These are phyloP conservation scores for Passiflora organensis DNA, from an alignment of 345 rosid species.

Conservation along the genomic window DNA sequence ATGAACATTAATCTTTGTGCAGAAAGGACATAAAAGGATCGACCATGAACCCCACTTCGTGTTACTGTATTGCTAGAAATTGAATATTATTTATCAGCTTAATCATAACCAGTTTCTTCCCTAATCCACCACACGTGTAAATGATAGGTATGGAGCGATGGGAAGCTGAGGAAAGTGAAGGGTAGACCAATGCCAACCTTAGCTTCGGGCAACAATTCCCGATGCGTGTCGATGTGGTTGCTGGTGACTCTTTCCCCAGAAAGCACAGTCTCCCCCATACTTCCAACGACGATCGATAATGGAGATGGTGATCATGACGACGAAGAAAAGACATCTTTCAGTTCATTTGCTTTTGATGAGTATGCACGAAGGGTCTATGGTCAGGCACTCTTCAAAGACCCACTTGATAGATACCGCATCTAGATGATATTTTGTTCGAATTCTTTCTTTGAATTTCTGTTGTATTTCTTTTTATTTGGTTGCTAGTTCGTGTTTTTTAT, in stretches of 20 bases:
- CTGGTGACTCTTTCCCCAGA: constrained; percentile 56
- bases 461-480: too few species aligned
- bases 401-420: constrained; percentile 54
- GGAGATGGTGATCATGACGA: constrained; percentile 12
- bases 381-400: constrained; percentile 59
- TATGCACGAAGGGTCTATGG: constrained; percentile 81
- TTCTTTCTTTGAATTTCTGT: not conserved
- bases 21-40: too few species aligned
- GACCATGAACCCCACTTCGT: not conserved
- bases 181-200: constrained; percentile 42
- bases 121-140: not conserved
- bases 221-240: constrained; percentile 47
- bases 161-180: constrained; percentile 62
- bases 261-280: constrained; percentile 45
- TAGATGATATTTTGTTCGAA: constrained; percentile 6
- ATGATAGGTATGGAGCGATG: constrained; percentile 84
- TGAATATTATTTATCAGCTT: not conserved
- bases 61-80: too few species aligned
- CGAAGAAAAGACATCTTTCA: constrained; percentile 26
- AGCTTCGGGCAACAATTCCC: constrained; percentile 23
- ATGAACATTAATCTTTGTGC: too few species aligned
- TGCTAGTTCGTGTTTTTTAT: not conserved
- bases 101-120: not conserved
- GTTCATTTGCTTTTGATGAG: constrained; percentile 59
- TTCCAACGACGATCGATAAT: constrained; percentile 7